phyloP scores from a whole-genome alignment of 2,329 filamentous ascomycete species.

The Fusarium azukiicola region DNA sequence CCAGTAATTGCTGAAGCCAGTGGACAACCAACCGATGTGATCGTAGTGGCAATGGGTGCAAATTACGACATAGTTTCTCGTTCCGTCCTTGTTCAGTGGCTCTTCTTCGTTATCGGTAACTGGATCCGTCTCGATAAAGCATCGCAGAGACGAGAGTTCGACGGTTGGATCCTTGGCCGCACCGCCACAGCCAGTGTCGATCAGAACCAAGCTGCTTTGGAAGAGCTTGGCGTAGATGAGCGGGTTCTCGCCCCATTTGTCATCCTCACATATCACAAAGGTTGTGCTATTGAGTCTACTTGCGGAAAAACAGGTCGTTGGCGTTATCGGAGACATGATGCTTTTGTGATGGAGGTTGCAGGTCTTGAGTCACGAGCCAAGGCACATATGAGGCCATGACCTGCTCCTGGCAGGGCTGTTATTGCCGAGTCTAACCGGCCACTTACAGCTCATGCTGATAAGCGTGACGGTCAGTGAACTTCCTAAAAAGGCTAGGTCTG shows the following conservation, averaged over 20 bases:
- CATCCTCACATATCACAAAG: conserved; percentile 68
- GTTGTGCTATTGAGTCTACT: conserved; percentile 63
- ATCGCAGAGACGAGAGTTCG: conserved; percentile 56
- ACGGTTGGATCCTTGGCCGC: conserved; percentile 55
- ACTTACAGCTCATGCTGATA: neutral
- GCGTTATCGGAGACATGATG: conserved; percentile 3
- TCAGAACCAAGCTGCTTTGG: conserved; percentile 61
- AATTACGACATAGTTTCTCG: conserved; percentile 64
- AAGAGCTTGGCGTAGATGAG: conserved; percentile 70
- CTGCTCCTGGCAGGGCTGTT: neutral
- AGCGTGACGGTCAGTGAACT: neutral
- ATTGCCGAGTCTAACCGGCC: conserved; percentile 7
- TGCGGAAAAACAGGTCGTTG: conserved; percentile 21
- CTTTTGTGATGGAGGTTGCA: conserved; percentile 15
- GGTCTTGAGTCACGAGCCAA: neutral
- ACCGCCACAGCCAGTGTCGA: conserved; percentile 69
- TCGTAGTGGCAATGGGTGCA: conserved; percentile 72
- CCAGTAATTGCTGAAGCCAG: neutral
- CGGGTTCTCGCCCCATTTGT: conserved; percentile 66
- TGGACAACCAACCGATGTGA: conserved; percentile 56
- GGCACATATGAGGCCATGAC: neutral
- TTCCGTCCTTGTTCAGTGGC: conserved; percentile 61
- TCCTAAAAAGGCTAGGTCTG: conserved; percentile 14
- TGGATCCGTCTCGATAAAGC: conserved; percentile 66
- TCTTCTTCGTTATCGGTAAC: conserved; percentile 57